A percentile compares a stretch with the other conserved stretches of the same genome.
Conservation (phyloP, 2,329 filamentous ascomycete genomes). For the Pezicula radicicola region DNA sequence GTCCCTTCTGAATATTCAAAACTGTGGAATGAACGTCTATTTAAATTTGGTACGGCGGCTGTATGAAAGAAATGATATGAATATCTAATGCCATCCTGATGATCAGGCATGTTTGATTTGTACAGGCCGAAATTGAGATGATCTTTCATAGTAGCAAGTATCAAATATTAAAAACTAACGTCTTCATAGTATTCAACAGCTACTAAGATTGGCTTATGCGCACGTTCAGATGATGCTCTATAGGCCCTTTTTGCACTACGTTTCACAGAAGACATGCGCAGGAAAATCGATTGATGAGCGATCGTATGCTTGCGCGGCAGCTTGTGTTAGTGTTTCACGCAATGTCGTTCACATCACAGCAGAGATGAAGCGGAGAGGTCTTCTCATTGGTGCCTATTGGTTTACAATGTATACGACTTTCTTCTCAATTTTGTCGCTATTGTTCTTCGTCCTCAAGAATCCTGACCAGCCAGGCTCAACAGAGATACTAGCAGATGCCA, state of each 20-base stretch:
- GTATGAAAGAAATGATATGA: too few species aligned
- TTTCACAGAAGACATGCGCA: conserved; percentile 60
- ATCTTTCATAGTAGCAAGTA: not conserved
- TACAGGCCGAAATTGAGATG: not conserved
- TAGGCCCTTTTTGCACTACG: conserved; percentile 79
- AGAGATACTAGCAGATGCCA: conserved; percentile 82
- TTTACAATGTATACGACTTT: conserved; percentile 84
- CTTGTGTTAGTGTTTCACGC: conserved; percentile 55
- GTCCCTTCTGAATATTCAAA: not conserved
- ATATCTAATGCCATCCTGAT: too few species aligned
- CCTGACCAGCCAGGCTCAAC: conserved; percentile 70
- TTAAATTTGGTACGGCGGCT: too few species aligned
- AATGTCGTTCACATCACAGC: conserved; percentile 78
- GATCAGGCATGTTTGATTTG: too few species aligned
- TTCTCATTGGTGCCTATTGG: conserved; percentile 82
- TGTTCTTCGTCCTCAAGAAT: conserved; percentile 80
- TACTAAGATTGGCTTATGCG: conserved; percentile 75
- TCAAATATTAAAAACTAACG: conserved; percentile 13
- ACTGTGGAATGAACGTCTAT: not conserved
- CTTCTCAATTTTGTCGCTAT: conserved; percentile 74
- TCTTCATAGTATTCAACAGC: conserved; percentile 57
- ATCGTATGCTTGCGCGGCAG: conserved; percentile 71
- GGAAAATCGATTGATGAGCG: conserved; percentile 66
- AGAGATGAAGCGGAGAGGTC: conserved; percentile 71
- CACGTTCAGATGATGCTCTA: conserved; percentile 83